These are phyloP conservation scores for Trypanosoma melophagium DNA, from an alignment of 208 protist genomes.

Conservation along the genomic window DNA sequence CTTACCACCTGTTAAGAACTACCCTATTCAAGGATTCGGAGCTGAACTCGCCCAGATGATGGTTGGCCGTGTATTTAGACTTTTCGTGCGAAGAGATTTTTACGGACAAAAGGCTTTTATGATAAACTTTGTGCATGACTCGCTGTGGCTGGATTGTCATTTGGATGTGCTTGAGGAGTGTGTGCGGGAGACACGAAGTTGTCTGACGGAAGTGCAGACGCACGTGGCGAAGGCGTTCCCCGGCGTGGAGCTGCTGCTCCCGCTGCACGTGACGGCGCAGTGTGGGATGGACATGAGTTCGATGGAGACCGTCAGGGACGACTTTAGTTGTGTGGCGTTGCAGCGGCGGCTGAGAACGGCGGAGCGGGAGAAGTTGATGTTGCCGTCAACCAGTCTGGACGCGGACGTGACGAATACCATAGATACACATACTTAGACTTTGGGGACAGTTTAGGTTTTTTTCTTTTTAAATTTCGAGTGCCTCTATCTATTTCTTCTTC, in stretches of 20 bases:
- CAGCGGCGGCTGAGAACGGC: constrained; percentile 16
- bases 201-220: constrained; percentile 62
- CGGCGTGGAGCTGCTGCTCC: constrained; percentile 63
- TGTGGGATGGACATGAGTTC: constrained; percentile 82
- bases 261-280: constrained; percentile 63
- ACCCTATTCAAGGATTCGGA: constrained; percentile 88
- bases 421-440: constrained; percentile 24
- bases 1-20: constrained; percentile 86
- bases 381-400: constrained; percentile 4
- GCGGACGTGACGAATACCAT: constrained; percentile 24
- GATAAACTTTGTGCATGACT: constrained; percentile 91
- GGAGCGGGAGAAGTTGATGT: constrained; percentile 7
- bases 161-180: constrained; percentile 70
- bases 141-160: constrained; percentile 89
- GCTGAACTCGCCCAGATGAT: constrained; percentile 90
- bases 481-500: too few relatives aligned
- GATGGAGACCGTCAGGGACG: constrained; percentile 55
- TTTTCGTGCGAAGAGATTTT: constrained; percentile 62
- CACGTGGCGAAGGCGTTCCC: constrained; percentile 78
- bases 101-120: constrained; percentile 70
- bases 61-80: constrained; percentile 77
- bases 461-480: constrained; percentile 14
- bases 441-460: constrained; percentile 4
- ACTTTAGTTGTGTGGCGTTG: constrained; percentile 39
- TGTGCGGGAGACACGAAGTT: constrained; percentile 54